Conservation (phyloP, 1,284 basidiomycete genomes). For the Moesziomyces antarcticus region DNA sequence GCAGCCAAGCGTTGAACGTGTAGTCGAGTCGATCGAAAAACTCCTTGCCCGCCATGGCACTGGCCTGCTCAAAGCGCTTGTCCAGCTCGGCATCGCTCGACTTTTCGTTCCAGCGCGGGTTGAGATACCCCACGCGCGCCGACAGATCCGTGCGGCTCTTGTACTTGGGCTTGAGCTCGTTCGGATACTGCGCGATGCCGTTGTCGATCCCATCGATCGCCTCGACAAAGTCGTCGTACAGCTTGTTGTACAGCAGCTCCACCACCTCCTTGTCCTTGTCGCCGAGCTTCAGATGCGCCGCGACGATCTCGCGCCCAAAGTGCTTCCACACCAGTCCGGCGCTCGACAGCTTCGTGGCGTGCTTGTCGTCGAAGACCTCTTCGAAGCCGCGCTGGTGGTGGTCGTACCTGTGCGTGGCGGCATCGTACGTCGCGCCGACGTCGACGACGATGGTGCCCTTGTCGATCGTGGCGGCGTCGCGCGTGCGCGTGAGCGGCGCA, state of each 20-base stretch:
- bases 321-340: constrained; percentile 86
- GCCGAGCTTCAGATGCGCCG: constrained; percentile 73
- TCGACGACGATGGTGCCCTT: constrained; percentile 96
- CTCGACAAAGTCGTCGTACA: constrained; percentile 93
- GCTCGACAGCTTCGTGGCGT: constrained; percentile 86
- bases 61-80: constrained; percentile 78
- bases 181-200: constrained; percentile 62
- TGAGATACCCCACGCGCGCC: constrained; percentile 61
- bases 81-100: constrained; percentile 46
- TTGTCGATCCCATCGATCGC: constrained; percentile 91
- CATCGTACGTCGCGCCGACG: constrained; percentile 92
- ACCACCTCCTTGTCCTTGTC: constrained; percentile 75
- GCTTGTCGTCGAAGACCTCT: constrained; percentile 85
- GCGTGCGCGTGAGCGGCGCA: constrained; percentile 70
- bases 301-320: constrained; percentile 89
- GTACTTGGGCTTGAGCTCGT: constrained; percentile 56
- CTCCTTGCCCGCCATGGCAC: constrained; percentile 84
- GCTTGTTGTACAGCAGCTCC: constrained; percentile 82
- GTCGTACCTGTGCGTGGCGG: constrained; percentile 82
- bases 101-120: constrained; percentile 65
- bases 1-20: constrained; percentile 89
- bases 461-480: constrained; percentile 82
- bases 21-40: constrained; percentile 84
- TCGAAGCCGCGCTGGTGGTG: constrained; percentile 95
- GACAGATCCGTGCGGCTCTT: constrained; percentile 63